Base-by-base conservation (phyloP, 139 green algal genomes). In the Ettlia oleoabundans region DNA sequence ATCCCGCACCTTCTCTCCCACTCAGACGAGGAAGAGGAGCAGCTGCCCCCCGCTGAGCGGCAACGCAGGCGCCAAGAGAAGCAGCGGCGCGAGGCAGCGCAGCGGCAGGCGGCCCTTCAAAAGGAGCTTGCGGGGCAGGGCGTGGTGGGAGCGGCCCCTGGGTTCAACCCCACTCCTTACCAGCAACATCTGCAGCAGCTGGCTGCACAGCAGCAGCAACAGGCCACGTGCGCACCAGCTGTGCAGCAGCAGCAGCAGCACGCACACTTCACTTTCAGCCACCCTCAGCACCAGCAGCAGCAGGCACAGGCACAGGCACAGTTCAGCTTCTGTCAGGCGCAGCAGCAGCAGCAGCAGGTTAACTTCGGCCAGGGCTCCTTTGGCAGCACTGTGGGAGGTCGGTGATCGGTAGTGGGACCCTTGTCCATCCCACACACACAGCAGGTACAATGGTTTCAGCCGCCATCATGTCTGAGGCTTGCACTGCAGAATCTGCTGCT, bases 141-240 rank as follows among this genome's bases (percentile, higher is more conserved):
- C 28, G 73, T 80, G 10, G 73, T 69, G 73, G 26, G 37, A 3
- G 55, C 52, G 4, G 15, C 43, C 19, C 30, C 70, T n/a, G 53
- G 73, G 33, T 80, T 80, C 40, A 53, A 80, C 55, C 53, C 73
- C 9, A 55, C 73, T 4, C 73, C 73, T 4, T 80, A 80, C 73
- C 73, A 80, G 73, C 73, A 80, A 53, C 55, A 70, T 53, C 73
- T 80, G 26, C 51, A 66, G 37, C 73, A 69, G 53, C 9, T 53
- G 0, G 70, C 70, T 6, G 28, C 30, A 13, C 70, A 78, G 47
- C 43, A 55, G 38, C 67, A 51, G 67, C 40, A 37, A 37, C 65
- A 33, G 65, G 35, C 9, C 65, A n/a, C n/a, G n/a, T n/a, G n/a
- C n/a, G n/a, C n/a, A n/a, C n/a, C n/a, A 51, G 66, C 66, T 5